Evolutionary conservation across 352 stramenopile genomes (phyloP).

Genomic region (Phytophthora pseudosyringae): DNA sequence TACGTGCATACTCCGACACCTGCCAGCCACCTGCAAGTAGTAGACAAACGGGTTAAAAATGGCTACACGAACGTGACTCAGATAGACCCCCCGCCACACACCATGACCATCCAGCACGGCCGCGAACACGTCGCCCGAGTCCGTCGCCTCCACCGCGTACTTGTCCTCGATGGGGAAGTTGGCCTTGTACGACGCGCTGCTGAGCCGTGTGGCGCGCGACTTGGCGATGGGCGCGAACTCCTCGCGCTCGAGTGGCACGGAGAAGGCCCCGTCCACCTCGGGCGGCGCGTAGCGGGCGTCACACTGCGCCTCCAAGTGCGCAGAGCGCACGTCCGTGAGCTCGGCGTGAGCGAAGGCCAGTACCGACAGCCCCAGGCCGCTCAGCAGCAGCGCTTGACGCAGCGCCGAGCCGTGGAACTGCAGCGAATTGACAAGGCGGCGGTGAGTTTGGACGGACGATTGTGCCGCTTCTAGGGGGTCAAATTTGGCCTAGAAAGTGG

Average conservation of each 20-base stretch:
- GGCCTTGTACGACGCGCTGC: constrained; percentile 68
- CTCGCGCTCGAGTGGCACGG: constrained; percentile 62
- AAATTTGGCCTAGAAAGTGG: not conserved
- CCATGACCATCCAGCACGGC: constrained; percentile 92
- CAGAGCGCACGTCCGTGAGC: constrained; percentile 12
- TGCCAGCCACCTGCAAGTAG: constrained; percentile 88
- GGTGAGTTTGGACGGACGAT: constrained; percentile 13
- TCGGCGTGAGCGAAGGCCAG: constrained; percentile 48
- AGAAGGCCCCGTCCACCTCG: constrained; percentile 52
- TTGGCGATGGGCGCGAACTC: constrained; percentile 51
- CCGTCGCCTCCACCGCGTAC: constrained; percentile 72
- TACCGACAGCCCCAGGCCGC: constrained; percentile 56
- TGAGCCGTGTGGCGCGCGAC: constrained; percentile 56
- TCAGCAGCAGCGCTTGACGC: constrained; percentile 57
- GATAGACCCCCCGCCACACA: constrained; percentile 14
- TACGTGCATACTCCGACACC: constrained; percentile 88
- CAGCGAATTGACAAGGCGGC: constrained; percentile 1
- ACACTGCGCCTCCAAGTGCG: constrained; percentile 52
- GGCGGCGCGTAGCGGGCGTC: constrained; percentile 58
- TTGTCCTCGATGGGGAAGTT: constrained; percentile 87
- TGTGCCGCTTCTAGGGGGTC: constrained; percentile 3
- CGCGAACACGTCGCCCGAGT: constrained; percentile 84
- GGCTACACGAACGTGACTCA: not conserved
- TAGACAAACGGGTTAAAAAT: not conserved
- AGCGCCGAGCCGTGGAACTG: constrained; percentile 37